Conservation (phyloP, 1,284 basidiomycete species). For the Microbotryum saponariae region DNA sequence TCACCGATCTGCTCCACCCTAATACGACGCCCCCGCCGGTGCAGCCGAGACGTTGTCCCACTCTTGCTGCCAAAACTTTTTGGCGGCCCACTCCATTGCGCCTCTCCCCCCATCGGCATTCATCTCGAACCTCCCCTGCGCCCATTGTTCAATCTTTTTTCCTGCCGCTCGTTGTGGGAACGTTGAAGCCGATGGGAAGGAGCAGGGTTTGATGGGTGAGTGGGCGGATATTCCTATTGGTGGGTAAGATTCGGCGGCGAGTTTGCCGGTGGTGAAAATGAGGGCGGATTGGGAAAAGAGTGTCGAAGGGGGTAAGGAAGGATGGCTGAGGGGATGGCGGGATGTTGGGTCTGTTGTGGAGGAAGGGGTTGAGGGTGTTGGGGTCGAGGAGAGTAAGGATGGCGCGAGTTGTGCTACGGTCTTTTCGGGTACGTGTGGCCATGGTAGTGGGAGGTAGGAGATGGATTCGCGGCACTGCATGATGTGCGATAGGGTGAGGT, state of each 20-base stretch:
- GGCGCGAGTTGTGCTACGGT: constrained; percentile 24
- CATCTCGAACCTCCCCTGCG: constrained; percentile 21
- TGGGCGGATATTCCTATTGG: constrained; percentile 15
- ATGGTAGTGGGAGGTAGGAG: constrained; percentile 28
- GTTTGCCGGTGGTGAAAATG: constrained; percentile 26
- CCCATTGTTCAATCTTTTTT: constrained; percentile 22
- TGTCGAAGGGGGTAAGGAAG: constrained; percentile 22
- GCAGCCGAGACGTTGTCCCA: no score
- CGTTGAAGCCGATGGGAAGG: constrained; percentile 12
- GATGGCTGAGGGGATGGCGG: constrained; percentile 17
- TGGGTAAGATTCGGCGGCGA: constrained; percentile 23
- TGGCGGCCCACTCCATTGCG: constrained; percentile 26
- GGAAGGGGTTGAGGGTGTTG: not conserved
- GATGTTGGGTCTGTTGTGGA: constrained; percentile 1
- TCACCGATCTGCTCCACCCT: no score
- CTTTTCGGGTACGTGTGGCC: constrained; percentile 24
- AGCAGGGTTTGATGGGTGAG: constrained; percentile 13
- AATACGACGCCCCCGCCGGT: no score
- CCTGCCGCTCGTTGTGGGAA: constrained; percentile 27
- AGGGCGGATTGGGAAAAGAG: constrained; percentile 32
- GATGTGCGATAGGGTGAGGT: constrained; percentile 27
- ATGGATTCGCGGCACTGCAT: constrained; percentile 32
- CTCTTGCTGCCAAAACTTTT: constrained; percentile 17
- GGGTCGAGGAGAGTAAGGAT: not conserved
- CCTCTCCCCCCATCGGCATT: constrained; percentile 25